A percentile compares a stretch with the other conserved stretches of the same genome.
Evolutionary conservation across 164 flowering plant genomes (phyloP).

Genomic region (Berberis thunbergii): DNA sequence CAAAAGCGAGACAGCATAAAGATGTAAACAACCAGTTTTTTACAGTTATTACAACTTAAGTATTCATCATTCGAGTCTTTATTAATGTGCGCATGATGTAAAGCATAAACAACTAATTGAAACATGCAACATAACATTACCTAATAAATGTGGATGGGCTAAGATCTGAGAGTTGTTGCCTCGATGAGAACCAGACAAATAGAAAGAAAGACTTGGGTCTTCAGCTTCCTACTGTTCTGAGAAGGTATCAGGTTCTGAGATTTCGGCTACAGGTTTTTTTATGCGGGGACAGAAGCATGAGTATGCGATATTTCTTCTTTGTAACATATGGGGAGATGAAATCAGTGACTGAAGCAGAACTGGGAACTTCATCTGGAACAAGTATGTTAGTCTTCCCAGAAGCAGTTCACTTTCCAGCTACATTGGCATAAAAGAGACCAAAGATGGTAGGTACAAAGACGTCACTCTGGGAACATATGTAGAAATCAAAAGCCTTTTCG

Average conservation of each 20-base stretch:
- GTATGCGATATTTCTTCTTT: conserved; percentile 76
- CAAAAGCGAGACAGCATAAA: too few relatives aligned
- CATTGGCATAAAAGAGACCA: conserved; percentile 76
- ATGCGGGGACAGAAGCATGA: conserved; percentile 66
- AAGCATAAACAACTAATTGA: too few relatives aligned
- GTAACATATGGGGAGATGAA: conserved; percentile 58
- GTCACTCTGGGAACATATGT: conserved; percentile 77
- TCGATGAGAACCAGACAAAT: too few relatives aligned
- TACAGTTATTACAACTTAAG: too few relatives aligned
- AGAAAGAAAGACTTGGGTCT: too few relatives aligned
- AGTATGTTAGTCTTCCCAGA: conserved; percentile 58
- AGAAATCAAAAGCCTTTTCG: conserved; percentile 75
- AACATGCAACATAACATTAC: too few relatives aligned
- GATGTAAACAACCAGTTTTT: too few relatives aligned
- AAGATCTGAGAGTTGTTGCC: too few relatives aligned
- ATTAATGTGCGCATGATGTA: too few relatives aligned
- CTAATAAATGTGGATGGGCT: too few relatives aligned
- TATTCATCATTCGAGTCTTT: too few relatives aligned
- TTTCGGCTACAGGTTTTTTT: neutral
- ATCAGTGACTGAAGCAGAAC: conserved; percentile 39
- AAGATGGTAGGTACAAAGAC: conserved; percentile 92
- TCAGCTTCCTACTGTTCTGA: too few relatives aligned
- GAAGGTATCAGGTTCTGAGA: neutral
- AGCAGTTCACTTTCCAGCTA: conserved; percentile 75
- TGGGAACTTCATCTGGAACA: conserved; percentile 48